phyloP scores from a whole-genome alignment of 2,329 filamentous ascomycete genomes.

The Fusarium euwallaceae region DNA sequence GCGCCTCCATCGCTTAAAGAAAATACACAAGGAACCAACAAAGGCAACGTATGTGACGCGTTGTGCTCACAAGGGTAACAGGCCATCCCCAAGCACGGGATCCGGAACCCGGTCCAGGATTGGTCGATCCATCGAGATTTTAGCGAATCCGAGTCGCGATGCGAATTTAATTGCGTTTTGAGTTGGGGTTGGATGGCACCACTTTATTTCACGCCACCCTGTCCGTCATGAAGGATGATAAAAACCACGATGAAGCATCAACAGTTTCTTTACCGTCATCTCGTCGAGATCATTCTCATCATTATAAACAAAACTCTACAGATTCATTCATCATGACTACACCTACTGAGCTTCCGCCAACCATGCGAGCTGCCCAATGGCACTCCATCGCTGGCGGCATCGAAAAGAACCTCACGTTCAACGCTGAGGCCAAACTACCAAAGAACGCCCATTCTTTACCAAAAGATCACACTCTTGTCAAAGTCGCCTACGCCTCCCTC shows the following conservation, averaged over 20 bases:
- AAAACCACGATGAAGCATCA: background rate
- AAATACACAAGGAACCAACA: background rate
- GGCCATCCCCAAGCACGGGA: background rate
- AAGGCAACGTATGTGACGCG: background rate
- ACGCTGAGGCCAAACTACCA: slow-evolving; percentile 17
- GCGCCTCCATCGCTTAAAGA: background rate
- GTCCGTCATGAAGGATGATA: background rate
- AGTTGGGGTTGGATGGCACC: slow-evolving; percentile 2
- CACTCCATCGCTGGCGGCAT: slow-evolving; percentile 32
- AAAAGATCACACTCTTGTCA: slow-evolving; percentile 24
- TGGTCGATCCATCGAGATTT: background rate
- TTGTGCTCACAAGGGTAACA: background rate
- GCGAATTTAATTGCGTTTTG: background rate
- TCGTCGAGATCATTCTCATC: background rate
- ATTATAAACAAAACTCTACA: background rate
- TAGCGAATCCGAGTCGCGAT: background rate
- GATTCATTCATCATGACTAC: slow-evolving; percentile 24
- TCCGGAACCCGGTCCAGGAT: background rate
- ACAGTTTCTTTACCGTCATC: too few species aligned
- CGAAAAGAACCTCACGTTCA: slow-evolving; percentile 25
- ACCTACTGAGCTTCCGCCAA: slow-evolving; percentile 6
- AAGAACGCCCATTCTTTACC: background rate
- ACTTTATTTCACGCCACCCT: slow-evolving; percentile 16
- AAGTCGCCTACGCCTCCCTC: slow-evolving; percentile 36
- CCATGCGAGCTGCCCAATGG: slow-evolving; percentile 39